Percentiles rank a stretch among this genome's conserved stretches.
Conservation (phyloP, 495 filamentous ascomycete species). For the Lepidopterella palustris region DNA sequence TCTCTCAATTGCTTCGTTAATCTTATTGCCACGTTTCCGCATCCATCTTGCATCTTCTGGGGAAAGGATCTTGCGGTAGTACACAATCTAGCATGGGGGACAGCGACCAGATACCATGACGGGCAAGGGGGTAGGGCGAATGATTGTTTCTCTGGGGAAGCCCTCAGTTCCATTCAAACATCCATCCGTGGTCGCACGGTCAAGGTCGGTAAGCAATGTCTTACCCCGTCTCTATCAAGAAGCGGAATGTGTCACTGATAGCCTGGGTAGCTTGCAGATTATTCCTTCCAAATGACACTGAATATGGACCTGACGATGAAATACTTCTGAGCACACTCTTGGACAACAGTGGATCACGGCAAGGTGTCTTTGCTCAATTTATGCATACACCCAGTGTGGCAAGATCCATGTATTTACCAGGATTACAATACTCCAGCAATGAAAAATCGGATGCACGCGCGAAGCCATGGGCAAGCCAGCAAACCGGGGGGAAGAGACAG, state of each 20-base stretch:
- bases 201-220: constrained; percentile 28
- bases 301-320: constrained; percentile 10
- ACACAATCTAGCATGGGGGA: constrained; percentile 33
- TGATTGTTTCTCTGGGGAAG: constrained; percentile 20
- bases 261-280: constrained; percentile 7
- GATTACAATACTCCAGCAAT: background rate
- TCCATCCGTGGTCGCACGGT: constrained; percentile 21
- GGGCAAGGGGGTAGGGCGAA: constrained; percentile 17
- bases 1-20: constrained; percentile 25
- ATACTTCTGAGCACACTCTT: constrained; percentile 32
- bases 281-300: constrained; percentile 16
- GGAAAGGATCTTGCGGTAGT: constrained; percentile 23
- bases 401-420: constrained; percentile 3
- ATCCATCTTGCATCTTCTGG: constrained; percentile 35
- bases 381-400: constrained; percentile 2
- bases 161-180: constrained; percentile 17
- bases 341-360: constrained; percentile 20
- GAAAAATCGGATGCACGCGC: background rate
- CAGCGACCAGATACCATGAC: constrained; percentile 14
- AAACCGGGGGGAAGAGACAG: background rate
- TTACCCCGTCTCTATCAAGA: background rate
- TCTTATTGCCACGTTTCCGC: constrained; percentile 28
- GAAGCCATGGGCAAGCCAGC: constrained; percentile 3
- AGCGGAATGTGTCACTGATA: constrained; percentile 5
- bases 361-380: constrained; percentile 30